Conservation (phyloP, 768 basidiomycete species). For the Termitomyces sp. region DNA sequence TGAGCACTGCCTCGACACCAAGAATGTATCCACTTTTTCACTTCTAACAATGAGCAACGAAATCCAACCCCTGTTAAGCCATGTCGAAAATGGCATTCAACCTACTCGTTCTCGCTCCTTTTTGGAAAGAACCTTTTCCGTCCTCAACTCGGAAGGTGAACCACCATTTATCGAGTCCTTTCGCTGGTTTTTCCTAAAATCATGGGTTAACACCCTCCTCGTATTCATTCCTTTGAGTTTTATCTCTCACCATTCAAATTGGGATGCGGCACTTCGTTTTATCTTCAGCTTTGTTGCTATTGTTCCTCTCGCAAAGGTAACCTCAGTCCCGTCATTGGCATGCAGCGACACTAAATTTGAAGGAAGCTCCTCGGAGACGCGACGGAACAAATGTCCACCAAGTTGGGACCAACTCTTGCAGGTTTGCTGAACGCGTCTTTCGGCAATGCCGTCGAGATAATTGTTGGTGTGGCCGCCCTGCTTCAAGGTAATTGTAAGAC, state of each 20-base stretch:
- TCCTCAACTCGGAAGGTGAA: slow-evolving; percentile 56
- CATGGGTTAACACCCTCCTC: slow-evolving; percentile 73
- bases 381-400: slow-evolving; percentile 74
- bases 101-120: slow-evolving; percentile 13
- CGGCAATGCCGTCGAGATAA: slow-evolving; percentile 83
- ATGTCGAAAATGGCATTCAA: neutral
- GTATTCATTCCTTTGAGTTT: slow-evolving; percentile 74
- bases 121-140: slow-evolving; percentile 15
- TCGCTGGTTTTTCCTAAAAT: slow-evolving; percentile 54
- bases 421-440: slow-evolving; percentile 84
- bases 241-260: slow-evolving; percentile 55
- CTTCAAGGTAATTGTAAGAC: slow-evolving; percentile 47
- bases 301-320: slow-evolving; percentile 80
- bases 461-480: slow-evolving; percentile 83
- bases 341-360: neutral
- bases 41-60: slow-evolving; percentile 23
- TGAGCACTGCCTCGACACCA: slow-evolving; percentile 13
- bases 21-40: neutral
- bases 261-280: slow-evolving; percentile 77
- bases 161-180: slow-evolving; percentile 56
- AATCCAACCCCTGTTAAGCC: slow-evolving; percentile 3
- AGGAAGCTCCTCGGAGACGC: slow-evolving; percentile 69
- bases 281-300: slow-evolving; percentile 77
- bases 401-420: slow-evolving; percentile 79
- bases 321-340: slow-evolving; percentile 1